Conservation (phyloP, 345 rosid genomes). For the Aquilaria sinensis region DNA sequence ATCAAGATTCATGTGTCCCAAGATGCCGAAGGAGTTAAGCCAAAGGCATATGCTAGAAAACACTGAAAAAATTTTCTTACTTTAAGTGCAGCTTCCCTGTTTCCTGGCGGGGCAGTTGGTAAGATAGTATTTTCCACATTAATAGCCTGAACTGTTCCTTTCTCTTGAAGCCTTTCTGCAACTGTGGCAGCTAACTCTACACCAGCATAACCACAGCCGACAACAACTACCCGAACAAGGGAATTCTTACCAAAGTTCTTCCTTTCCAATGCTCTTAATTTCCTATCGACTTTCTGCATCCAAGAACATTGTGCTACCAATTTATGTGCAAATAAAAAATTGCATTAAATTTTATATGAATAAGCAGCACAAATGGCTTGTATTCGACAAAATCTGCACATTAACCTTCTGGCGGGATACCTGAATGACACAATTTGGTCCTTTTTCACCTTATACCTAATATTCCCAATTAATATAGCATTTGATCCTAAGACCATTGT, state of each 20-base stretch:
- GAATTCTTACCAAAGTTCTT: conserved; percentile 53
- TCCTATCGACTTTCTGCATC: conserved; percentile 63
- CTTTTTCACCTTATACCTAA: too few species aligned
- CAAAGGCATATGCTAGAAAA: too few species aligned
- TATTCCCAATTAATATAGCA: too few species aligned
- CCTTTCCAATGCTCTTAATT: conserved; percentile 62
- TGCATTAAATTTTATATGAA: neutral
- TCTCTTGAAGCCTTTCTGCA: conserved; percentile 78
- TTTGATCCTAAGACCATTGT: too few species aligned
- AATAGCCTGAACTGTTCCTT: conserved; percentile 72
- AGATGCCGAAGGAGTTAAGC: too few species aligned
- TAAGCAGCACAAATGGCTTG: too few species aligned
- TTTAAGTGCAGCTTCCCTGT: conserved; percentile 81
- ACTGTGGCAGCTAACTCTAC: conserved; percentile 95
- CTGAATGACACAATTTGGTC: too few species aligned
- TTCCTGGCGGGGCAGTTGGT: conserved; percentile 81
- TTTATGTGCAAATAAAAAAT: neutral
- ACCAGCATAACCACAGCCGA: conserved; percentile 95
- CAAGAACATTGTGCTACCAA: neutral
- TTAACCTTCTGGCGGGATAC: too few species aligned
- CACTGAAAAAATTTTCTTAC: conserved; percentile 21
- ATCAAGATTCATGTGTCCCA: too few species aligned
- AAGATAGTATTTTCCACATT: conserved; percentile 68
- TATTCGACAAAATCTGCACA: too few species aligned
- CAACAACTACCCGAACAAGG: conserved; percentile 59